Conservation (phyloP, 2,329 filamentous ascomycete genomes). For the Diaporthe citriasiana region DNA sequence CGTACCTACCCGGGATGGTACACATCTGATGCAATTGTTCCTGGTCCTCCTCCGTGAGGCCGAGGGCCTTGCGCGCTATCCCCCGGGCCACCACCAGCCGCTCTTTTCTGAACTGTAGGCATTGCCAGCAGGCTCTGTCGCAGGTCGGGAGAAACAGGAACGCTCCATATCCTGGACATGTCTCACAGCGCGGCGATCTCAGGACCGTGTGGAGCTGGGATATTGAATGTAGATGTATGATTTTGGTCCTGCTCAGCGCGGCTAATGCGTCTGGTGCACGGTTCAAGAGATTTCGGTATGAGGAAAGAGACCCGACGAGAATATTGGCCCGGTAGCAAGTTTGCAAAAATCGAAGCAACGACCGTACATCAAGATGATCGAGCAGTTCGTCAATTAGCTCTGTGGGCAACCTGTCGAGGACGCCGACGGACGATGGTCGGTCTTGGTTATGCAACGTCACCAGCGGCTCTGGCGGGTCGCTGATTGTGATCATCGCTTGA, state of each 20-base stretch:
- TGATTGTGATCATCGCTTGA: neutral
- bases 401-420: neutral
- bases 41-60: neutral
- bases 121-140: constrained; percentile 3
- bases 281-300: neutral
- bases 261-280: neutral
- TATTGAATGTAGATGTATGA: neutral
- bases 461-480: neutral
- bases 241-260: neutral
- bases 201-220: neutral
- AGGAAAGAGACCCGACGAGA: neutral
- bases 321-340: neutral
- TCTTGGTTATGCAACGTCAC: neutral
- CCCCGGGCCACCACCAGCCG: neutral
- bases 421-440: neutral
- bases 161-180: neutral
- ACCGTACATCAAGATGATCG: neutral
- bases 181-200: neutral
- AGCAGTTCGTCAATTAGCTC: neutral
- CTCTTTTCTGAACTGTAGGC: constrained; percentile 4
- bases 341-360: neutral
- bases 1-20: neutral
- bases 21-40: neutral
- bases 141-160: constrained; percentile 17
- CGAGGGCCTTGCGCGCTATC: neutral